Evolutionary conservation across 2,329 filamentous ascomycete species (phyloP).

Genomic region (Cladophialophora bantiana): DNA sequence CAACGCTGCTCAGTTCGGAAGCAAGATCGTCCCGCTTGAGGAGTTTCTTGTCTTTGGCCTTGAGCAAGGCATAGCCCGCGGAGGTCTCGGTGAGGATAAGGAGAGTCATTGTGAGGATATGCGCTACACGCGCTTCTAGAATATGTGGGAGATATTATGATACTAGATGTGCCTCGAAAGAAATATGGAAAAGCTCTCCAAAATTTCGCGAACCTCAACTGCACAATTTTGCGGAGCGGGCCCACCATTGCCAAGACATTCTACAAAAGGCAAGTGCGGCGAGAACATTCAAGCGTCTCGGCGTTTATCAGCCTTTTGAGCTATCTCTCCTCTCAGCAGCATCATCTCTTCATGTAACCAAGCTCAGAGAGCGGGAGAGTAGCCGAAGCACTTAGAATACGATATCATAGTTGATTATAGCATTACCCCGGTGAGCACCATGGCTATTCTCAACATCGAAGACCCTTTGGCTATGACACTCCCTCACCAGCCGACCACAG

Average conservation of each 20-base stretch:
- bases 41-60: conserved; percentile 98
- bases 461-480: not conserved
- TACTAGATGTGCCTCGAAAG: conserved; percentile 6
- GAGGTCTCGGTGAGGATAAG: conserved; percentile 94
- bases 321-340: too few species aligned
- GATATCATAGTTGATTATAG: too few species aligned
- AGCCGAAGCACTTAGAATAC: too few species aligned
- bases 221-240: conserved; percentile 18
- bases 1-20: conserved; percentile 76
- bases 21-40: conserved; percentile 84
- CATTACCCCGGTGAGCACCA: too few species aligned
- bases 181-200: conserved; percentile 25
- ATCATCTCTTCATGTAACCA: too few species aligned
- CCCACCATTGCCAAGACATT: conserved; percentile 3
- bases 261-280: not conserved
- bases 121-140: conserved; percentile 20
- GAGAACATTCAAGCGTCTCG: not conserved
- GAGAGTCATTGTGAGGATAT: conserved; percentile 72
- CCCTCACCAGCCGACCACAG: not conserved
- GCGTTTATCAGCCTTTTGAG: not conserved
- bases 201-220: conserved; percentile 17
- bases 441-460: not conserved
- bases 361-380: too few species aligned
- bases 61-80: conserved; percentile 97
- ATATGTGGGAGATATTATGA: conserved; percentile 14